A percentile compares a stretch with the other conserved stretches of the same genome.
These are phyloP conservation scores for Neospora caninum DNA, from an alignment of 169 alveolate species.

Conservation along the genomic window DNA sequence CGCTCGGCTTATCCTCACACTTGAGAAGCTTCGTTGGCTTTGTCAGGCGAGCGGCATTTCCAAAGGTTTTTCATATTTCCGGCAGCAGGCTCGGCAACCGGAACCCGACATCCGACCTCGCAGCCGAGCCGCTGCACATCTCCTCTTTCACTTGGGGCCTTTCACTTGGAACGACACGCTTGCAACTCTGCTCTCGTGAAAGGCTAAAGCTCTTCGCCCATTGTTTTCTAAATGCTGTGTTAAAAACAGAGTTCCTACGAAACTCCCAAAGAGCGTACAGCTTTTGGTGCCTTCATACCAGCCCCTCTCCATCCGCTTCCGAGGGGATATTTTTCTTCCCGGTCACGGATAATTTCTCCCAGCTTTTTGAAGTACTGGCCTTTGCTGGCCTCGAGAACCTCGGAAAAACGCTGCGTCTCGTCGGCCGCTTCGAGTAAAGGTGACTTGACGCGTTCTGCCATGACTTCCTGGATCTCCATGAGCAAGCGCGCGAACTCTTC, in stretches of 20 bases:
- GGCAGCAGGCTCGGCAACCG: too few species aligned
- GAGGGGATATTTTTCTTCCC: not conserved
- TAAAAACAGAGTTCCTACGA: not conserved
- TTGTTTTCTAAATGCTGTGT: too few species aligned
- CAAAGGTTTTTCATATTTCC: too few species aligned
- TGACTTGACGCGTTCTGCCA: not conserved
- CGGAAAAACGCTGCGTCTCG: slow-evolving; percentile 8
- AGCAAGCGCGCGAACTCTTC: slow-evolving; percentile 22
- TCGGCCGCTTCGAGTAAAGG: not conserved
- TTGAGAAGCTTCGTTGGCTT: too few species aligned
- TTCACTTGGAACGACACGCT: too few species aligned
- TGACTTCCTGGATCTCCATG: slow-evolving; percentile 14
- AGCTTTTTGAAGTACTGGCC: slow-evolving; percentile 8
- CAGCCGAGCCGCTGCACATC: too few species aligned
- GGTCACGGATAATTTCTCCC: slow-evolving; percentile 5
- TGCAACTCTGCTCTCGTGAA: too few species aligned
- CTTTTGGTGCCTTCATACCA: slow-evolving; percentile 15
- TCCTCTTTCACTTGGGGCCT: too few species aligned
- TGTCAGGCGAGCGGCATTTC: too few species aligned
- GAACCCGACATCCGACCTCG: too few species aligned
- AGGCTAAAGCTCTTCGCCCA: too few species aligned
- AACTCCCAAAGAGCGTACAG: not conserved
- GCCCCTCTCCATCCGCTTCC: slow-evolving; percentile 34
- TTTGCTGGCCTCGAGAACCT: slow-evolving; percentile 31
- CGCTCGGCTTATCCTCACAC: too few species aligned